phyloP scores from a whole-genome alignment of 768 basidiomycete genomes.

The Lentinula guzmanii region DNA sequence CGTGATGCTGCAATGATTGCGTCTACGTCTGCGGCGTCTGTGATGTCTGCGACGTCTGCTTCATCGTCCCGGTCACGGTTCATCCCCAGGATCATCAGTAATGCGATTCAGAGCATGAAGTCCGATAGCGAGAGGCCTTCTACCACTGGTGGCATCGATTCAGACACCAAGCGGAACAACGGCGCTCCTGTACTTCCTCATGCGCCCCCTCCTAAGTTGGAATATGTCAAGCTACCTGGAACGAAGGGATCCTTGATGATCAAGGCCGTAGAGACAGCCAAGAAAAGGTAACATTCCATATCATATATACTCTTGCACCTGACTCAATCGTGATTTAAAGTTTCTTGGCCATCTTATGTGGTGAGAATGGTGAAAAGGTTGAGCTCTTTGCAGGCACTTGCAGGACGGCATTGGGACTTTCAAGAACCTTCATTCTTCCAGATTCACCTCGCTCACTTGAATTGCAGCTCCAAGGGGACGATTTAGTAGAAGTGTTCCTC shows the following conservation, averaged over 20 bases:
- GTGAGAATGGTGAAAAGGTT: constrained; percentile 89
- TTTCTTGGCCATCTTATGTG: constrained; percentile 89
- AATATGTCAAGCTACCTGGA: constrained; percentile 89
- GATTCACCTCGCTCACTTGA: constrained; percentile 87
- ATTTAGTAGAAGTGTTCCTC: constrained; percentile 87
- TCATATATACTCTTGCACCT: not conserved
- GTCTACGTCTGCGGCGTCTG: constrained; percentile 7
- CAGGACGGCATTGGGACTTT: constrained; percentile 81
- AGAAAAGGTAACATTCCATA: constrained; percentile 60
- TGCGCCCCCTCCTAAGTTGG: constrained; percentile 75
- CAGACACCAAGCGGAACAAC: constrained; percentile 30
- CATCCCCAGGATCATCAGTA: constrained; percentile 63
- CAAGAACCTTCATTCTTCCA: constrained; percentile 89
- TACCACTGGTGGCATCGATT: constrained; percentile 29
- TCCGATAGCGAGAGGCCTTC: constrained; percentile 46
- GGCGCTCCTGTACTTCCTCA: constrained; percentile 34
- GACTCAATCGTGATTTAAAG: constrained; percentile 27
- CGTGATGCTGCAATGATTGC: constrained; percentile 7
- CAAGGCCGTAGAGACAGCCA: constrained; percentile 84
- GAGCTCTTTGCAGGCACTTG: constrained; percentile 92
- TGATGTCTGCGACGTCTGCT: constrained; percentile 22
- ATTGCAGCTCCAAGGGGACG: constrained; percentile 86
- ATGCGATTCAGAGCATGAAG: constrained; percentile 54
- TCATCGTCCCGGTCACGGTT: constrained; percentile 52
- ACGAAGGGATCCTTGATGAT: constrained; percentile 82